Percentiles rank a stretch among this genome's conserved stretches.
Conservation (phyloP, 805 yeast species). For the Saccharomycopsis capsularis region DNA sequence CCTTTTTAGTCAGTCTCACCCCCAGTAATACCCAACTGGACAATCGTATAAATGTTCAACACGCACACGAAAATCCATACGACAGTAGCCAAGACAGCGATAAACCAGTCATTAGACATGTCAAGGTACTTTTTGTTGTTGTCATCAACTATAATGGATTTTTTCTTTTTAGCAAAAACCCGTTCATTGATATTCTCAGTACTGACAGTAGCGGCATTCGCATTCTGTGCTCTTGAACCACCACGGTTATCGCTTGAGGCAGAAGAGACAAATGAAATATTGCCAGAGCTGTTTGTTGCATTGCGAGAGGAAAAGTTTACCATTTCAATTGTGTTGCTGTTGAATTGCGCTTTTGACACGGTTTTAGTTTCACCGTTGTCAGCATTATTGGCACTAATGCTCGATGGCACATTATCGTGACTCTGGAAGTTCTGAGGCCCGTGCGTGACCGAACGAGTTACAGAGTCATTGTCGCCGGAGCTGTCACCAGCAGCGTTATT, state of each 20-base stretch:
- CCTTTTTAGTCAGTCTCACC: not conserved
- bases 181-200: not conserved
- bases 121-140: not conserved
- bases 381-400: too few species aligned
- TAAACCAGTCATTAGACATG: conserved; percentile 57
- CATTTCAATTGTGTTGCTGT: not conserved
- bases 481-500: too few species aligned
- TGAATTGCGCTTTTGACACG: not conserved
- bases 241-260: not conserved
- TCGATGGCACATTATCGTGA: too few species aligned
- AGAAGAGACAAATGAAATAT: too few species aligned
- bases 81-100: conserved; percentile 42
- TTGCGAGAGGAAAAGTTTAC: not conserved
- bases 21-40: not conserved
- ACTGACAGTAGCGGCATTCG: not conserved
- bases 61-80: conserved; percentile 69
- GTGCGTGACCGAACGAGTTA: too few species aligned
- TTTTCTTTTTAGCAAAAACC: not conserved
- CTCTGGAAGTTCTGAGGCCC: too few species aligned
- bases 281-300: not conserved
- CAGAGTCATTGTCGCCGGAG: too few species aligned
- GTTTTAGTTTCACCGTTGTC: not conserved
- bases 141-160: not conserved
- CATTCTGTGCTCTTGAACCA: too few species aligned
- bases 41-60: conserved; percentile 53